phyloP scores from a whole-genome alignment of 805 yeast genomes.

The Blastobotrys attinorum region DNA sequence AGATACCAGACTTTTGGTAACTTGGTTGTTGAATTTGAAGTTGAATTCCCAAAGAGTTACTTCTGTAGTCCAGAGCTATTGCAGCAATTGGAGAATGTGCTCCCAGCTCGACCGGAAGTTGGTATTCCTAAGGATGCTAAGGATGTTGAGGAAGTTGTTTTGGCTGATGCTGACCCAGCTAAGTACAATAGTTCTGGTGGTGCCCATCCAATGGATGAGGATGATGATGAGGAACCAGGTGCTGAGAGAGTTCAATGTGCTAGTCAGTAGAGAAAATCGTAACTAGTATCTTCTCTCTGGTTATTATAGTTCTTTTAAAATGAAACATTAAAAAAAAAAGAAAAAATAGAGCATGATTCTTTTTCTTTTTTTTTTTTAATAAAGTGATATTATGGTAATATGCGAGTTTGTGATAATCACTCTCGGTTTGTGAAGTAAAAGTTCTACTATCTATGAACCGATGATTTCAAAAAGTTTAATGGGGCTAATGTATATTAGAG shows the following conservation, averaged over 20 bases:
- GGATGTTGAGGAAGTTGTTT: slow-evolving; percentile 74
- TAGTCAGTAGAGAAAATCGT: too few species aligned
- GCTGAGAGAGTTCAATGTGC: slow-evolving; percentile 88
- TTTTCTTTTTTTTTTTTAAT: background rate
- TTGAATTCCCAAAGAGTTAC: slow-evolving; percentile 76
- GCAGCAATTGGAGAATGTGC: slow-evolving; percentile 59
- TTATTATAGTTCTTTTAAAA: too few species aligned
- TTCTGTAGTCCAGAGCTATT: slow-evolving; percentile 66
- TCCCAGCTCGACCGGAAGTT: slow-evolving; percentile 64
- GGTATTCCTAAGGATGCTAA: slow-evolving; percentile 62
- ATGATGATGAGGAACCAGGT: slow-evolving; percentile 53
- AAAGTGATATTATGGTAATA: background rate
- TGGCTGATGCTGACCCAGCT: slow-evolving; percentile 59
- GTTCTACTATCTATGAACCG: too few species aligned
- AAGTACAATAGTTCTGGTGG: slow-evolving; percentile 37
- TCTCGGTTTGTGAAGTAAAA: too few species aligned
- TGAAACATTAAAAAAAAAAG: too few species aligned
- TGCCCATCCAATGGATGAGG: slow-evolving; percentile 36
- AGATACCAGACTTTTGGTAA: slow-evolving; percentile 86
- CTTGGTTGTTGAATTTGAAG: slow-evolving; percentile 74
- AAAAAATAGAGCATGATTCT: too few species aligned
- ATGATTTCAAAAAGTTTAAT: too few species aligned
- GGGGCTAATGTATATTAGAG: too few species aligned
- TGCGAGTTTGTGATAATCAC: too few species aligned
- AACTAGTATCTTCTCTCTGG: too few species aligned